phyloP scores from a whole-genome alignment of 768 basidiomycete species.

The Tephrocybe sp. region DNA sequence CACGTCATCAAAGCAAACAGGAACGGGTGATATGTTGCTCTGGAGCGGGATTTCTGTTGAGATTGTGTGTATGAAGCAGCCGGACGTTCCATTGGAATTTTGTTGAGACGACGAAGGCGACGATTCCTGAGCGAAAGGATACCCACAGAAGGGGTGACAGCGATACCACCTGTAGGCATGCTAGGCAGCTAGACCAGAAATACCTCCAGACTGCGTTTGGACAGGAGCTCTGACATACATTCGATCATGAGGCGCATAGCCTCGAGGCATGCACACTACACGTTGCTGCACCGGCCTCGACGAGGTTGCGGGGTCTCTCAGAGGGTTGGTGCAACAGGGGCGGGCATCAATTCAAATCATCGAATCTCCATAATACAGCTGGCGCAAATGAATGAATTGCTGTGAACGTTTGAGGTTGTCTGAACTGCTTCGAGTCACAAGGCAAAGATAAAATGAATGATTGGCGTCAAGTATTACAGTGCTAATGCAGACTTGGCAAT shows the following conservation, averaged over 20 bases:
- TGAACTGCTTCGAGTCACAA: background rate
- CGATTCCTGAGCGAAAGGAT: constrained; percentile 2
- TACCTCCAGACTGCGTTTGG: constrained; percentile 2
- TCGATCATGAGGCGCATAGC: background rate
- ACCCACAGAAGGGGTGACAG: background rate
- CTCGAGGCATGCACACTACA: constrained; percentile 7
- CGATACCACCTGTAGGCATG: constrained; percentile 5
- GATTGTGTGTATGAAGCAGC: background rate
- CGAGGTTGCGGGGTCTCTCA: too few species aligned
- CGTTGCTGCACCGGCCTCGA: background rate
- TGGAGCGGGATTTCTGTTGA: constrained; percentile 39
- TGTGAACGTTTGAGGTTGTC: too few species aligned
- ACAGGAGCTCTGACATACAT: background rate
- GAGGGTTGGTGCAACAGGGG: too few species aligned
- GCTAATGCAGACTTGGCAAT: constrained; percentile 72
- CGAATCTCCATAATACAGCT: too few species aligned
- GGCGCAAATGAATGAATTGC: too few species aligned
- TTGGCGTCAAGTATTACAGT: constrained; percentile 22
- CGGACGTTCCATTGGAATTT: constrained; percentile 10
- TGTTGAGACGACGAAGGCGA: background rate
- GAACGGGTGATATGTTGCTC: constrained; percentile 60
- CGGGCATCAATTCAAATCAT: too few species aligned
- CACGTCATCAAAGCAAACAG: constrained; percentile 66
- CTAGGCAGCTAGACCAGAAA: constrained; percentile 3
- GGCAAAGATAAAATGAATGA: constrained; percentile 4